Evolutionary conservation across 257 asterid genomes (phyloP), one percentile per base, ranked within the genome.

Genomic region (Fraxinus pennsylvanica): DNA sequence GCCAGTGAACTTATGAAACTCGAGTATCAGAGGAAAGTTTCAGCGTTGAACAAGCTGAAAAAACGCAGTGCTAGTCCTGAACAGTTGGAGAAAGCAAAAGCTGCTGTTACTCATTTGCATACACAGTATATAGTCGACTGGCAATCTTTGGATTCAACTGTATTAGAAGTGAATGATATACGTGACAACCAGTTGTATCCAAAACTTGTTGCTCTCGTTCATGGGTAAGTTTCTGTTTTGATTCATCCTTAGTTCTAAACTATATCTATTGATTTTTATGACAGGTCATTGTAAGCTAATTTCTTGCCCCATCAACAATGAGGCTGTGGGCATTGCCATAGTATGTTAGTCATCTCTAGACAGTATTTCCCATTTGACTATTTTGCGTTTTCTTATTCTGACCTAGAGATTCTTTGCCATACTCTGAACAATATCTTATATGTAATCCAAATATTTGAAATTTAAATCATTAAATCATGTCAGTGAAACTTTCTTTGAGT

Each of bases 101-200:
- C 99, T 57, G 97, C 97, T 47, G 97, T 95, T 77, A 93, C 96
- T 89, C 98, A 95, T 86, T 84, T 91, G 89, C 98, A 95, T 76
- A 95, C 99, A n/a, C 93, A 97, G 35, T 95, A 93, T 68, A 93
- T 95, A 66, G 99, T 95, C 30, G 99, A 95, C 87, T 91, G 92
- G 98, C 99, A 95, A 68, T 95, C 99, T 33, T 72, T 95, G 88
- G 98, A 95, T 84, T 95, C 99, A n/a, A 95, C 98, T 0, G 96
- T 95, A 41, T 83, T 88, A 1, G 99, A 95, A 85, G 97, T 93
- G 76, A 93, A 93, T 79, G 97, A 95, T 69, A 95, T 93, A 66
- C 94, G 99, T 1, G 99, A 95, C 82, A 93, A 90, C 85, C 93
- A 95, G 84, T 82, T 95, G 84, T 91, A 88, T 80, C 98, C 97